These are phyloP conservation scores for Claviceps spartinae DNA, from an alignment of 2,329 filamentous ascomycete genomes.

Conservation along the genomic window DNA sequence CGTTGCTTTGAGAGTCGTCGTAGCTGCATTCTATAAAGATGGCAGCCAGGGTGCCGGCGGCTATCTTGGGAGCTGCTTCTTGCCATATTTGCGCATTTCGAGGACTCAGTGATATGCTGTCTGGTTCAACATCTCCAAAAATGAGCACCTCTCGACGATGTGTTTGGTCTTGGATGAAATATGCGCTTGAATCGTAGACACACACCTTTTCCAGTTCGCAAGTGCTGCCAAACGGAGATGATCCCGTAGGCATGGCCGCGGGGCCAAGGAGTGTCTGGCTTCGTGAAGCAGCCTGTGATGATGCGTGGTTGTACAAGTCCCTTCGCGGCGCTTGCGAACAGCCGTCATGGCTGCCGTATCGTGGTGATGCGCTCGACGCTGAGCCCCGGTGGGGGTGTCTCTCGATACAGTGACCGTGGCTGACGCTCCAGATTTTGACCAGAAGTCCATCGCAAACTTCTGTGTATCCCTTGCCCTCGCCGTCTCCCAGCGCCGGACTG, in stretches of 20 bases:
- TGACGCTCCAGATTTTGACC: constrained; percentile 78
- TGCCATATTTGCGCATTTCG: constrained; percentile 76
- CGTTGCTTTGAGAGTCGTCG: constrained; percentile 63
- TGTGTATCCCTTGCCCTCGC: constrained; percentile 69
- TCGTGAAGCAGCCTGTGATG: constrained; percentile 3
- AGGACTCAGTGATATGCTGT: constrained; percentile 68
- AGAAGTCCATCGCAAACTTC: constrained; percentile 79
- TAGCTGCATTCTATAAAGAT: constrained; percentile 97
- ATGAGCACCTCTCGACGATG: constrained; percentile 72
- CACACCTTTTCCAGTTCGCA: constrained; percentile 40
- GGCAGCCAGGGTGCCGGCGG: constrained; percentile 53
- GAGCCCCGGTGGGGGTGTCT: constrained; percentile 51
- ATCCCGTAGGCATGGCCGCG: constrained; percentile 12
- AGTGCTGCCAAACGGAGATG: constrained; percentile 14
- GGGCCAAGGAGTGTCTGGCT: constrained; percentile 20
- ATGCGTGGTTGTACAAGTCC: constrained; percentile 14
- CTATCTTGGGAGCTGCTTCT: constrained; percentile 78
- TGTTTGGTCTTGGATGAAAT: constrained; percentile 69
- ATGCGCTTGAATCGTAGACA: constrained; percentile 80
- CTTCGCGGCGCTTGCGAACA: constrained; percentile 18
- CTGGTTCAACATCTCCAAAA: constrained; percentile 91
- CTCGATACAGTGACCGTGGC: constrained; percentile 80
- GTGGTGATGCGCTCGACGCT: constrained; percentile 34
- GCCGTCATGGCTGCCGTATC: constrained; percentile 35
- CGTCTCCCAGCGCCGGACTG: constrained; percentile 69